Evolutionary conservation across 2,329 filamentous ascomycete species (phyloP).

Genomic region (Sarocladium oryzae): DNA sequence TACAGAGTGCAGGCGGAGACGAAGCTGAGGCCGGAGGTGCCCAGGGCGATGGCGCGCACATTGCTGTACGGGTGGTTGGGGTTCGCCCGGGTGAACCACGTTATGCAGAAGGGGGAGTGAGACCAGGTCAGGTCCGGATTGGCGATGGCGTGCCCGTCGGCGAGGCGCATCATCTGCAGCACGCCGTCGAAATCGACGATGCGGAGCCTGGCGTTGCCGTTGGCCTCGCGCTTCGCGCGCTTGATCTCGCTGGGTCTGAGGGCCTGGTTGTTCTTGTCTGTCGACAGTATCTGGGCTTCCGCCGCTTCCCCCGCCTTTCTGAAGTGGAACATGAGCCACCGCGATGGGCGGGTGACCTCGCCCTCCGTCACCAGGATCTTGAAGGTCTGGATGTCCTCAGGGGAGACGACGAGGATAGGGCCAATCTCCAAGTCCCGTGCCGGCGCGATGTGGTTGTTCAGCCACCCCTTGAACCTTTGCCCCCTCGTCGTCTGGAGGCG

Average conservation of each 20-base stretch:
- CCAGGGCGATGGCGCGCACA: background rate
- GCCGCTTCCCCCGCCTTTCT: background rate
- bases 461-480: background rate
- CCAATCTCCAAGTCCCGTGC: background rate
- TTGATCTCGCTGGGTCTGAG: background rate
- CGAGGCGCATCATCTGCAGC: background rate
- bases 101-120: background rate
- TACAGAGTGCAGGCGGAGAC: background rate
- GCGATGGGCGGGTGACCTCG: background rate
- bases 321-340: background rate
- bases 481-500: background rate
- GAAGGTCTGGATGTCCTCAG: background rate
- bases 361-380: background rate
- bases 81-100: background rate
- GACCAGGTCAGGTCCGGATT: background rate
- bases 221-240: background rate
- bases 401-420: background rate
- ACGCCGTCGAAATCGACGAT: background rate
- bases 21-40: background rate
- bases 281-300: too few species aligned
- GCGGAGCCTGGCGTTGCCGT: background rate
- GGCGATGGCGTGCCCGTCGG: background rate
- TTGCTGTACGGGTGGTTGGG: background rate
- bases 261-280: too few species aligned
- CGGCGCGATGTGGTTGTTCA: background rate